A percentile compares a stretch with the other conserved stretches of the same genome.
phyloP scores from a whole-genome alignment of 345 rosid genomes.

The Brassica nigra region DNA sequence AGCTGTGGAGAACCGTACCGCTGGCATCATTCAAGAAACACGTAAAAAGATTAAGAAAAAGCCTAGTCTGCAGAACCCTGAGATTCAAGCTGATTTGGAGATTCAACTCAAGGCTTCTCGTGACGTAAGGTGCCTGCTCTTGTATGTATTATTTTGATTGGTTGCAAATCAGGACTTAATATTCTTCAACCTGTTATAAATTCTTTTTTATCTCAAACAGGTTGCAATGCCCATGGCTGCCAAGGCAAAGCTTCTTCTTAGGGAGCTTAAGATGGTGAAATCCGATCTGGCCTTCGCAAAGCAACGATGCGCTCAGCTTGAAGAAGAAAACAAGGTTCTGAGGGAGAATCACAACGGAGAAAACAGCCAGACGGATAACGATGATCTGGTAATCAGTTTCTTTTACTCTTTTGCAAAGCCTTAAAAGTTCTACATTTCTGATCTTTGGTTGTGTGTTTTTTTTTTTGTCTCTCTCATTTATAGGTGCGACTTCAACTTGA shows the following conservation, averaged over 20 bases:
- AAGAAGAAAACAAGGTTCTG: conserved; percentile 77
- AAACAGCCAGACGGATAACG: conserved; percentile 62
- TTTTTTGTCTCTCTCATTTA: not conserved
- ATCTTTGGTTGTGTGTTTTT: not conserved
- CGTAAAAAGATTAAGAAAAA: conserved; percentile 76
- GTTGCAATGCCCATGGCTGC: conserved; percentile 99
- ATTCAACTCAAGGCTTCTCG: conserved; percentile 98
- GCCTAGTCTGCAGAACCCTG: conserved; percentile 48
- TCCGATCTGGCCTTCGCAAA: conserved; percentile 93
- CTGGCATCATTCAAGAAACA: conserved; percentile 83
- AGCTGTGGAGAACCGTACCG: conserved; percentile 78
- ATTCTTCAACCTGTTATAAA: not conserved
- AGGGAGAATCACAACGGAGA: conserved; percentile 65
- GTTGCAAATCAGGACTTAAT: not conserved
- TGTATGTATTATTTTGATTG: conserved; percentile 36
- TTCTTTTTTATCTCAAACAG: conserved; percentile 45
- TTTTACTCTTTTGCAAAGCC: not conserved
- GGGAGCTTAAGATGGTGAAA: conserved; percentile 90
- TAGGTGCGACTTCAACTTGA: conserved; percentile 85
- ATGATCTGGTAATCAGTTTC: conserved; percentile 69
- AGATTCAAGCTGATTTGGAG: conserved; percentile 65
- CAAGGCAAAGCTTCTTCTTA: conserved; percentile 92
- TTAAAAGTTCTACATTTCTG: conserved; percentile 1
- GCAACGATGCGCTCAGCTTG: conserved; percentile 89
- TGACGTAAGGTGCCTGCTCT: conserved; percentile 96